Base-by-base conservation (phyloP, 2,329 filamentous ascomycete species). In the Talaromyces sp. region DNA sequence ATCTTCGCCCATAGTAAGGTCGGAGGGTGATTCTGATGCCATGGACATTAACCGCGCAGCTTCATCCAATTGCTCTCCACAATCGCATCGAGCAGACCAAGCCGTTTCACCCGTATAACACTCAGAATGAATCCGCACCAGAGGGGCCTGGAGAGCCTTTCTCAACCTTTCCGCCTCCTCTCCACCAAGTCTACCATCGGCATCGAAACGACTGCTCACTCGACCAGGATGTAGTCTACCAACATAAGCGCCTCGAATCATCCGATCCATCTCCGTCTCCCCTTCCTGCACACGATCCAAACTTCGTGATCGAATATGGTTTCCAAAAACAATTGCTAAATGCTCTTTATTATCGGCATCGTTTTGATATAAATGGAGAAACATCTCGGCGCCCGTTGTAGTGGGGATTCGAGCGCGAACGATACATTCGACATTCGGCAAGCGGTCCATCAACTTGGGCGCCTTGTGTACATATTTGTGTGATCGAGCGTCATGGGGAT, bases 31-130 rank as follows among this genome's bases (percentile, higher is more conserved):
- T 31, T 76, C 70, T 28, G 76, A 73, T 0, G 82, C 88, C 31
- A 92, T 80, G 16, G 90, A 89, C 95, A 99, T 99, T 1, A 99
- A 80, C 28, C 95, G 85, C 1, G 93, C 95, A 1, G 95, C 95
- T 79, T 99, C 95, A 75, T 99, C 95, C 1, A 99, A 84, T 75
- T 99, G 95, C 78, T 99, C 95, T 62, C 95, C 95, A 75, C 95
- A 99, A 78, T 99, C 95, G 79, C 95, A 99, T 31, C 95, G 88
- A 39, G 95, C 93, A 7, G 93, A 97, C 95, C 95, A 98, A 0
- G 96, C 95, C 0, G 95, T 99, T 81, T 99, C 95, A 64, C 95
- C 95, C 0, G 95, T 99, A 77, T 99, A 99, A 79, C 95, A 99
- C 77, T 99, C 95, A 2, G 91, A 96, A 76, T 99, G 95, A 72